Percentiles rank a stretch among this genome's conserved stretches.
Evolutionary conservation across 805 yeast species (phyloP).

Genomic region (Yarrowia hollandica): DNA sequence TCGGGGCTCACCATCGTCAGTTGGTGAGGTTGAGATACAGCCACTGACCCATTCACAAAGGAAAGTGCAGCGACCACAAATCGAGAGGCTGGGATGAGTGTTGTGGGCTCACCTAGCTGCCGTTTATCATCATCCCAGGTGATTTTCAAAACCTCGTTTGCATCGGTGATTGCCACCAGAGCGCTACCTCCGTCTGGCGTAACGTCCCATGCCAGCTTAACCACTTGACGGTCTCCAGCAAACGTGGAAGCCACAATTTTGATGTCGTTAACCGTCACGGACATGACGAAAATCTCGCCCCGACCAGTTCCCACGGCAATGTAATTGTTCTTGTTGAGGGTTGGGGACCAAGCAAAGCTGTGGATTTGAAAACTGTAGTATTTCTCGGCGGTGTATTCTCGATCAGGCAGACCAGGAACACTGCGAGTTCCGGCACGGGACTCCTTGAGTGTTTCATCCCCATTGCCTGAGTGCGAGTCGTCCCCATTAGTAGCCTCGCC

Average conservation of each 20-base stretch:
- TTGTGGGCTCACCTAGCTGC: not conserved
- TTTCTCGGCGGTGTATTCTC: constrained; percentile 2
- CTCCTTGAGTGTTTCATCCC: not conserved
- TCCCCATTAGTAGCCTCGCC: not conserved
- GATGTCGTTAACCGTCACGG: not conserved
- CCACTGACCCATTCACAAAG: not conserved
- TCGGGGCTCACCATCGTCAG: constrained; percentile 1
- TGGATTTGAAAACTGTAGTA: constrained; percentile 19
- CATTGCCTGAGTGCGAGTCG: not conserved
- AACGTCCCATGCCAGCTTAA: not conserved
- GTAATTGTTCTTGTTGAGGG: not conserved
- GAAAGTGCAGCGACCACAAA: constrained; percentile 1
- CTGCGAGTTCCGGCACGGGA: not conserved
- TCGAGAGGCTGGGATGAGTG: not conserved
- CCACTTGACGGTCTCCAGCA: not conserved
- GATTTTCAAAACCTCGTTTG: not conserved
- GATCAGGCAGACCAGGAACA: not conserved
- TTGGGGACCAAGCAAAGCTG: constrained; percentile 25
- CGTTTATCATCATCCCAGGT: not conserved
- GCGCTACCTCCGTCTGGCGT: constrained; percentile 3
- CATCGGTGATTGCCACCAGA: not conserved
- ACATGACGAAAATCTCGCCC: not conserved
- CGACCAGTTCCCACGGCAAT: constrained; percentile 6
- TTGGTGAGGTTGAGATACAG: constrained; percentile 7
- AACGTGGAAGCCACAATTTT: not conserved